Conservation (phyloP, 108 stramenopile genomes). For the Fragilaria radians region DNA sequence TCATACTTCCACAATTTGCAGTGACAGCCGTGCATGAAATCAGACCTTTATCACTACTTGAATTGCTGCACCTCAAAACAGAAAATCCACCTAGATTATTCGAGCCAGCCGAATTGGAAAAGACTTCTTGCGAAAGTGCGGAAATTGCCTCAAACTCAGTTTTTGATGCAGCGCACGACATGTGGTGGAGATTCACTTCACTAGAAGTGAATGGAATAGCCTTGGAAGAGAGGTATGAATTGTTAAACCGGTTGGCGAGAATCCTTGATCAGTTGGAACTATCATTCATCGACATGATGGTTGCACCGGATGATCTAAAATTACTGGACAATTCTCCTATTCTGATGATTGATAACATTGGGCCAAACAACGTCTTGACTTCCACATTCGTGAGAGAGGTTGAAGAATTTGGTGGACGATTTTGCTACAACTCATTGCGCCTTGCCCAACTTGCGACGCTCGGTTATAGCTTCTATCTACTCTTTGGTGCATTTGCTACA, state of each 20-base stretch:
- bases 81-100: slow-evolving; percentile 8
- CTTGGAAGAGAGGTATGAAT: slow-evolving; percentile 5
- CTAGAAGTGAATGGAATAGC: slow-evolving; percentile 2
- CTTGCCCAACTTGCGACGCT: slow-evolving; percentile 61
- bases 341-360: slow-evolving; percentile 63
- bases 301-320: slow-evolving; percentile 22
- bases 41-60: slow-evolving; percentile 9
- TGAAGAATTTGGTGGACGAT: slow-evolving; percentile 64
- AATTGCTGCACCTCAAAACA: slow-evolving; percentile 9
- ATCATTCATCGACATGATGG: slow-evolving; percentile 15
- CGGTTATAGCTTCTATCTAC: slow-evolving; percentile 47
- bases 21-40: slow-evolving; percentile 33
- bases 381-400: slow-evolving; percentile 53
- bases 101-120: slow-evolving; percentile 12
- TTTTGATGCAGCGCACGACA: slow-evolving; percentile 32
- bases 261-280: slow-evolving; percentile 26
- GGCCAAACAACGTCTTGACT: slow-evolving; percentile 46
- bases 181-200: slow-evolving; percentile 57
- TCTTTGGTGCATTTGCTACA: slow-evolving; percentile 62
- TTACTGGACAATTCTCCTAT: slow-evolving; percentile 58
- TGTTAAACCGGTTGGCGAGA: slow-evolving; percentile 8
- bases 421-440: slow-evolving; percentile 61
- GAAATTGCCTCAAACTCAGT: slow-evolving; percentile 11
- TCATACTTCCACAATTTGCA: slow-evolving; percentile 72
- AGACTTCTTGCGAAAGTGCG: slow-evolving; percentile 8